Conservation (phyloP, 345 rosid genomes). For the Ceriops decandra region DNA sequence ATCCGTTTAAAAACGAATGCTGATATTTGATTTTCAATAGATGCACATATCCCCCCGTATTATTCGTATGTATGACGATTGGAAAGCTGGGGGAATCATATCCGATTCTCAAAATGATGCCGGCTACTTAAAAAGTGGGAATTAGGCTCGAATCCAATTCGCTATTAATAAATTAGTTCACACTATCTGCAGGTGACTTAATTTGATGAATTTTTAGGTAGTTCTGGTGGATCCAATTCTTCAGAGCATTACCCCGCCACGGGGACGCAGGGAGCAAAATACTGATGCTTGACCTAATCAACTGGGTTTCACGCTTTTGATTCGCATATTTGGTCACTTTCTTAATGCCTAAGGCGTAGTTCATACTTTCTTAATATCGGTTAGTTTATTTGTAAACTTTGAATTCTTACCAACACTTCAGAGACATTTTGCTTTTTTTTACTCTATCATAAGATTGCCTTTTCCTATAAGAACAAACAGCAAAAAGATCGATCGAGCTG, state of each 20-base stretch:
- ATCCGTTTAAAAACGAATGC: constrained; percentile 1
- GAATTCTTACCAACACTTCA: too few species aligned
- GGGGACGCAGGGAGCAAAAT: neutral
- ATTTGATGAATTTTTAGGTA: constrained; percentile 29
- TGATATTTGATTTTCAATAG: constrained; percentile 7
- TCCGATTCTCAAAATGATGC: neutral
- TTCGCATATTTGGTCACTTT: neutral
- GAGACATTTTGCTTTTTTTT: too few species aligned
- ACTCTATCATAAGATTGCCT: too few species aligned
- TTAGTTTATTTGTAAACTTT: too few species aligned
- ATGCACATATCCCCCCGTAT: too few species aligned
- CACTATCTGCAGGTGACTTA: neutral
- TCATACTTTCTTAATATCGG: too few species aligned
- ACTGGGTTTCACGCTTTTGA: neutral
- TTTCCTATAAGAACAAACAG: neutral
- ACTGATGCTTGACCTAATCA: constrained; percentile 5
- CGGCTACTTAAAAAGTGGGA: constrained; percentile 5
- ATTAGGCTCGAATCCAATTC: constrained; percentile 17
- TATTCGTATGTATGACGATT: neutral
- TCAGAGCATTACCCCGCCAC: constrained; percentile 25
- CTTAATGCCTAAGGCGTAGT: neutral
- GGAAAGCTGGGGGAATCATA: neutral
- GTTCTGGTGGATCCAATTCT: constrained; percentile 36
- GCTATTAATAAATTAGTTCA: neutral
- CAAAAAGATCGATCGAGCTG: neutral